A percentile compares a stretch with the other conserved stretches of the same genome.
Evolutionary conservation across 1,284 basidiomycete genomes (phyloP).

Genomic region (Cutaneotrichosporon daszewskae): DNA sequence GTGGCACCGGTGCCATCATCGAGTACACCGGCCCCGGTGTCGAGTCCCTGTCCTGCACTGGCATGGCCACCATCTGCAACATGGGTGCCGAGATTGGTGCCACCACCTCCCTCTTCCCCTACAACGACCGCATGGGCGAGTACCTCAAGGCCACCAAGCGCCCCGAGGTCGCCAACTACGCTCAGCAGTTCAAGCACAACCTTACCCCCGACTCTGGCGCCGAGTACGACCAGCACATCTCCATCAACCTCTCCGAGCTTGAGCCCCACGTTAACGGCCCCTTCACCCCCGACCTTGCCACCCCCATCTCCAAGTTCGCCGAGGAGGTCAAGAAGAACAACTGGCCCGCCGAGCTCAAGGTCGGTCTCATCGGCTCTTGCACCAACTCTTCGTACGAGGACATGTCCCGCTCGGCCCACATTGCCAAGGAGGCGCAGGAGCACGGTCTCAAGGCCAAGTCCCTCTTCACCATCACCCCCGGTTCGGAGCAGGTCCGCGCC

Average conservation of each 20-base stretch:
- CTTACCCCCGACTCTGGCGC: conserved; percentile 80
- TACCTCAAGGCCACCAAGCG: conserved; percentile 95
- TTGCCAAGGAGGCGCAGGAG: conserved; percentile 77
- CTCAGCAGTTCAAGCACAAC: conserved; percentile 85
- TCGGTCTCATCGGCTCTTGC: conserved; percentile 97
- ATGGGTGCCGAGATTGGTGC: conserved; percentile 99
- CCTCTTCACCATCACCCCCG: conserved; percentile 95
- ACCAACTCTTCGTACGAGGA: conserved; percentile 99
- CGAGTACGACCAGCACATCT: conserved; percentile 91
- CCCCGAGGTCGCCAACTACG: conserved; percentile 80
- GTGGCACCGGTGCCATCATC: conserved; percentile 93
- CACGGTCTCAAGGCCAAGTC: conserved; percentile 88
- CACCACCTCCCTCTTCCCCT: conserved; percentile 98
- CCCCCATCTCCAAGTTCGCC: conserved; percentile 93
- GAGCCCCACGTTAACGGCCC: conserved; percentile 99
- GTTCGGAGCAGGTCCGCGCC: conserved; percentile 96
- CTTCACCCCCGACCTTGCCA: conserved; percentile 92
- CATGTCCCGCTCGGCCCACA: conserved; percentile 95
- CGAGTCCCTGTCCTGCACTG: conserved; percentile 92
- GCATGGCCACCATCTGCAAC: conserved; percentile 97
- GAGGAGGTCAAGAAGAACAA: conserved; percentile 87
- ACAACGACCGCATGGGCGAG: conserved; percentile 88
- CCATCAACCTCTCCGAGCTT: conserved; percentile 92
- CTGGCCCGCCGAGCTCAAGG: conserved; percentile 96
- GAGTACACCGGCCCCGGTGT: conserved; percentile 93